These are phyloP conservation scores for Hibiscus mutabilis DNA, from an alignment of 345 rosid genomes.

Conservation along the genomic window DNA sequence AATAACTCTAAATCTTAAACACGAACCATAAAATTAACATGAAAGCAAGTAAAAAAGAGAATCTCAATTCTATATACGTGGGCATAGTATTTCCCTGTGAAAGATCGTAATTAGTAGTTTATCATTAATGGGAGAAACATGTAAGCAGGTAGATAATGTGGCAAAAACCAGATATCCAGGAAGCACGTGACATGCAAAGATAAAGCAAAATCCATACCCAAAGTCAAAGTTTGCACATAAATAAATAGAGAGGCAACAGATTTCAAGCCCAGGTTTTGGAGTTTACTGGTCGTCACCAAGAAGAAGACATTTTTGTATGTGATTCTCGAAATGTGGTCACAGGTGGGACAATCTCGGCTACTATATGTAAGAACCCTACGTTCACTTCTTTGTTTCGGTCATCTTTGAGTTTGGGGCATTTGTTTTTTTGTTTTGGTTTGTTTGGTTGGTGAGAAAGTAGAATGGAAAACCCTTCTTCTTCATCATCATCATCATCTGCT, in stretches of 20 bases:
- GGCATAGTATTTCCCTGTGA: too few relatives aligned
- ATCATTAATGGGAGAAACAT: background rate
- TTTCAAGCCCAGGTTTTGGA: background rate
- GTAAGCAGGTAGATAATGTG: background rate
- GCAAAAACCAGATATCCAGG: background rate
- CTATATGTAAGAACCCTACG: background rate
- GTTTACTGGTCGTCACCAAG: background rate
- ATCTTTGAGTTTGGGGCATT: background rate
- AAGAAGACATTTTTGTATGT: conserved; percentile 1
- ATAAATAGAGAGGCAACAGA: background rate
- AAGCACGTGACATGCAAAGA: background rate
- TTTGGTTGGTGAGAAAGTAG: background rate
- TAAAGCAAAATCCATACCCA: background rate
- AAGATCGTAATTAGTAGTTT: too few relatives aligned
- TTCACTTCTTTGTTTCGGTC: background rate
- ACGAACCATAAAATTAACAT: too few relatives aligned
- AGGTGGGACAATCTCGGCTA: background rate
- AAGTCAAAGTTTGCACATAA: background rate
- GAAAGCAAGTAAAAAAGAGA: too few relatives aligned
- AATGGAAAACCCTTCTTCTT: conserved; percentile 3
- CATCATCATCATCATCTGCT: background rate
- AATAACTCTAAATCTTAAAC: too few relatives aligned
- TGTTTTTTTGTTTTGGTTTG: background rate
- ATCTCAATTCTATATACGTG: too few relatives aligned
- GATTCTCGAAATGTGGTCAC: background rate